Conservation (phyloP, 805 yeast genomes). For the Cyberlindnera lachancei region DNA sequence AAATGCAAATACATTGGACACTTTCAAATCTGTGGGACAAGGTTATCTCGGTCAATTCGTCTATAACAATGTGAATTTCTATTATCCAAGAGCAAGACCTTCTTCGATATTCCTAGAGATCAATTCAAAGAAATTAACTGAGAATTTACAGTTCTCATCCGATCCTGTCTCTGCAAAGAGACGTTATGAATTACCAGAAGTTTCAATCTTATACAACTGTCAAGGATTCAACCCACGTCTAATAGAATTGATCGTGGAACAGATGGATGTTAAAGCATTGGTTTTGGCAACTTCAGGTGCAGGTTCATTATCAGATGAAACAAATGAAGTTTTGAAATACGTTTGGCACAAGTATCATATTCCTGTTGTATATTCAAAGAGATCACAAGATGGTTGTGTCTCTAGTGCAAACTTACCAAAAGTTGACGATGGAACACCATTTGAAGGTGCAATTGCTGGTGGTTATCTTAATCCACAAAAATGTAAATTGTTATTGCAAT, state of each 20-base stretch:
- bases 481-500: conserved; percentile 48
- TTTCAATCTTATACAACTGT: conserved; percentile 51
- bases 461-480: conserved; percentile 65
- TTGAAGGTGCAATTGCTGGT: conserved; percentile 44
- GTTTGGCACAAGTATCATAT: conserved; percentile 32
- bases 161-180: conserved; percentile 18
- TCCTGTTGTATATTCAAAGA: conserved; percentile 57
- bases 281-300: conserved; percentile 70
- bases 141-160: conserved; percentile 16
- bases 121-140: conserved; percentile 19
- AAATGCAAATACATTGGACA: conserved; percentile 62
- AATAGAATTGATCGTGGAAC: conserved; percentile 38
- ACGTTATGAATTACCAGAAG: conserved; percentile 31
- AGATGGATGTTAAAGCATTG: conserved; percentile 42
- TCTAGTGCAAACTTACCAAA: conserved; percentile 30
- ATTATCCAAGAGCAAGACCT: conserved; percentile 56
- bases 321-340: conserved; percentile 36
- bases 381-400: conserved; percentile 68
- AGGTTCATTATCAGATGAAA: conserved; percentile 49
- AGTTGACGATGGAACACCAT: conserved; percentile 24
- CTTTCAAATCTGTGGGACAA: conserved; percentile 60
- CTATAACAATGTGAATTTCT: conserved; percentile 56
- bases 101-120: conserved; percentile 33
- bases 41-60: conserved; percentile 68
- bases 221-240: conserved; percentile 49